Percentiles rank a stretch among this genome's conserved stretches.
Evolutionary conservation across 164 flowering plant genomes (phyloP).

Genomic region (Paratinospora sagittata): DNA sequence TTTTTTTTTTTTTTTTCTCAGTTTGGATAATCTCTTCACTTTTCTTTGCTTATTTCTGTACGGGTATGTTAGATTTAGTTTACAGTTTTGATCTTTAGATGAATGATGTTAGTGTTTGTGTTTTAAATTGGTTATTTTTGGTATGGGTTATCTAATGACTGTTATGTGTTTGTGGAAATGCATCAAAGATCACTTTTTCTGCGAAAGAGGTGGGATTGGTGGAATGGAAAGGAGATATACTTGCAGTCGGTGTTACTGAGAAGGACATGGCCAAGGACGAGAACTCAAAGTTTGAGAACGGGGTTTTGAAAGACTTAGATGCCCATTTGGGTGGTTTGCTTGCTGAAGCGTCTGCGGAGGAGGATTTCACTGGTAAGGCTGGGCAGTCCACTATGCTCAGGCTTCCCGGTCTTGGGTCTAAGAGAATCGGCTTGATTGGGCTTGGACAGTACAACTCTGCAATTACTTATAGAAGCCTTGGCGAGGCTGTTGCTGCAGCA

Average conservation of each 20-base stretch:
- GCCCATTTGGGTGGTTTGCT: constrained; percentile 61
- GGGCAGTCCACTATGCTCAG: constrained; percentile 82
- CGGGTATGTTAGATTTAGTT: neutral
- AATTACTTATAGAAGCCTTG: constrained; percentile 37
- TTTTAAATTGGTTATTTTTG: neutral
- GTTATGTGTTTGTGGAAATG: constrained; percentile 10
- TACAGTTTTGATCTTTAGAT: neutral
- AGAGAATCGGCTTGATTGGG: constrained; percentile 78
- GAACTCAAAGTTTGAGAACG: constrained; percentile 56
- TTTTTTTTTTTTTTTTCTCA: too few species aligned
- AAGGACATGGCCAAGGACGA: constrained; percentile 77
- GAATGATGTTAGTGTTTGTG: neutral
- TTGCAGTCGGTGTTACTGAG: constrained; percentile 86
- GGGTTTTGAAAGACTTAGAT: constrained; percentile 62
- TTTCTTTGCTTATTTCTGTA: too few species aligned
- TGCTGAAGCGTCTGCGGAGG: constrained; percentile 79
- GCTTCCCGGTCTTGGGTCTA: constrained; percentile 69
- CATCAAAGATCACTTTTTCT: constrained; percentile 22
- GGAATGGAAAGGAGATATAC: constrained; percentile 97
- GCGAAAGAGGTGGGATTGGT: constrained; percentile 30
- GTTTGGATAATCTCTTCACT: neutral
- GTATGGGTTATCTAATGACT: neutral
- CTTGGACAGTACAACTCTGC: constrained; percentile 49
- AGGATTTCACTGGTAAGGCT: constrained; percentile 85
- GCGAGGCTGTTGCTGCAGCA: constrained; percentile 68